A percentile compares a stretch with the other conserved stretches of the same genome.
Conservation (phyloP, 352 stramenopile genomes). For the Pythium angustatum region DNA sequence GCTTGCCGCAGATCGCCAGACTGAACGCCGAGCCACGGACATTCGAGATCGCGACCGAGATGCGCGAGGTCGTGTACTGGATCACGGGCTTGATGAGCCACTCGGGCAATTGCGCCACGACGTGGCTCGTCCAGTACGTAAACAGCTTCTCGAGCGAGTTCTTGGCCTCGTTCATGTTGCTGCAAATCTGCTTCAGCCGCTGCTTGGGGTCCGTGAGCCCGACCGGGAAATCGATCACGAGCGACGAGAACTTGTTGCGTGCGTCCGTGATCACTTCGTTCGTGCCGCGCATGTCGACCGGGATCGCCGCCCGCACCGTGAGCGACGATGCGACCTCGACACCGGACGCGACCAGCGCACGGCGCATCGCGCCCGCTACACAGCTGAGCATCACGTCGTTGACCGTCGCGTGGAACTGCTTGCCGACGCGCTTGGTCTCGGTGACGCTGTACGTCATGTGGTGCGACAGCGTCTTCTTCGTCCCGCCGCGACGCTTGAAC, state of each 20-base stretch:
- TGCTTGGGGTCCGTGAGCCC: slow-evolving; percentile 47
- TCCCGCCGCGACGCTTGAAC: slow-evolving; percentile 65
- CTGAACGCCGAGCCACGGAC: slow-evolving; percentile 58
- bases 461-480: slow-evolving; percentile 68
- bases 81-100: slow-evolving; percentile 53
- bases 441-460: slow-evolving; percentile 72
- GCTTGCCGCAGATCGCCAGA: slow-evolving; percentile 53
- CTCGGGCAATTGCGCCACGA: slow-evolving; percentile 56
- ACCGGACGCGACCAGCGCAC: slow-evolving; percentile 50
- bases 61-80: slow-evolving; percentile 53
- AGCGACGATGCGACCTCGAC: slow-evolving; percentile 44
- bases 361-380: slow-evolving; percentile 74
- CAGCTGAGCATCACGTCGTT: slow-evolving; percentile 85
- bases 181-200: slow-evolving; percentile 51
- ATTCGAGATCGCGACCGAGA: slow-evolving; percentile 72
- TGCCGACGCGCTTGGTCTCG: slow-evolving; percentile 73
- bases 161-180: slow-evolving; percentile 75
- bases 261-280: slow-evolving; percentile 60
- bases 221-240: slow-evolving; percentile 74
- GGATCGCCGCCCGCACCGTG: slow-evolving; percentile 68
- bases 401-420: slow-evolving; percentile 62
- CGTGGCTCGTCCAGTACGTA: slow-evolving; percentile 59
- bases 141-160: slow-evolving; percentile 80
- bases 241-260: slow-evolving; percentile 78
- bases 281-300: slow-evolving; percentile 77